These are phyloP conservation scores for Termitomyces eurrhizus DNA, from an alignment of 768 basidiomycete species.

Conservation along the genomic window DNA sequence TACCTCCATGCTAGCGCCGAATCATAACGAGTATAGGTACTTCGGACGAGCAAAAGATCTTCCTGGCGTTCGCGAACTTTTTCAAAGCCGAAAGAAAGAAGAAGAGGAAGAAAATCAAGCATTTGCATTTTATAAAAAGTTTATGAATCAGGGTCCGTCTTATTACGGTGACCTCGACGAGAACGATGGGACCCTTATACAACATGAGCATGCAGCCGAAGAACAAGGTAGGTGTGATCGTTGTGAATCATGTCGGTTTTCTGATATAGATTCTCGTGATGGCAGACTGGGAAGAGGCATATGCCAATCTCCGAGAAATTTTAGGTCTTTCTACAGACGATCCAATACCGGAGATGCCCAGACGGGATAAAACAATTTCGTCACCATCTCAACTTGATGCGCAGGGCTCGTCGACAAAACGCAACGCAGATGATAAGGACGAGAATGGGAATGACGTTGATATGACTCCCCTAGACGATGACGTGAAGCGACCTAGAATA, in stretches of 20 bases:
- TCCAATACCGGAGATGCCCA: constrained; percentile 50
- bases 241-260: background rate
- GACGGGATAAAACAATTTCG: constrained; percentile 18
- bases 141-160: constrained; percentile 77
- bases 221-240: constrained; percentile 53
- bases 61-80: constrained; percentile 94
- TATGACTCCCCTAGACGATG: background rate
- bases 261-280: background rate
- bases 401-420: background rate
- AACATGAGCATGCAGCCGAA: constrained; percentile 70
- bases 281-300: constrained; percentile 67
- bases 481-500: background rate
- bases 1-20: background rate
- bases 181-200: constrained; percentile 57
- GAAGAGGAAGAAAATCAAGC: constrained; percentile 86
- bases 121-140: constrained; percentile 78
- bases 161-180: constrained; percentile 96
- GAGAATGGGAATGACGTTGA: background rate
- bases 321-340: constrained; percentile 50
- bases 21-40: constrained; percentile 51
- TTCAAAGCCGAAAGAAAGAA: constrained; percentile 79
- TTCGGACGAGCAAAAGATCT: constrained; percentile 96
- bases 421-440: background rate
- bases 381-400: constrained; percentile 12
- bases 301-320: constrained; percentile 46